Conservation (phyloP, 169 alveolate genomes). For the Cryptosporidium viatorum region DNA sequence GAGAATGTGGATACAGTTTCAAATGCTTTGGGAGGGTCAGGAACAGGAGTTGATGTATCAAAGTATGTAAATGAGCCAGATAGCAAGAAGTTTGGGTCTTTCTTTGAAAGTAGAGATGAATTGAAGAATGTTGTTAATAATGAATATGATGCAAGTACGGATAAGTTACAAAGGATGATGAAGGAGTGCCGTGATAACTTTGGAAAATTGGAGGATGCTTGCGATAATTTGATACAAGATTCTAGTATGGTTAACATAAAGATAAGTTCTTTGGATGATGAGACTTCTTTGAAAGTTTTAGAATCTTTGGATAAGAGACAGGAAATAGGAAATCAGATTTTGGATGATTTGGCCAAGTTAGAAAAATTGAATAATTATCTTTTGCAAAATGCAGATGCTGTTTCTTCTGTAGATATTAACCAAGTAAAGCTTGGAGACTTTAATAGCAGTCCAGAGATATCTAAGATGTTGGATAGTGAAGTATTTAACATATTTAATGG, state of each 20-base stretch:
- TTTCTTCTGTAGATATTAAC: not conserved
- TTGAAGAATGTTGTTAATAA: not conserved
- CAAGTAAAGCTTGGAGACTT: not conserved
- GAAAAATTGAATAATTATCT: not conserved
- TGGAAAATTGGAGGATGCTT: not conserved
- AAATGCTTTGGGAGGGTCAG: not conserved
- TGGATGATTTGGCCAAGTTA: not conserved
- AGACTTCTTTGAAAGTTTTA: not conserved
- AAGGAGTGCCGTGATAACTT: not conserved
- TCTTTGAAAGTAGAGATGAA: not conserved
- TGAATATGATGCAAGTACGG: not conserved
- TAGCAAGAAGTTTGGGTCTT: not conserved
- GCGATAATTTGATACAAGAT: not conserved
- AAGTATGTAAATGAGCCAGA: not conserved
- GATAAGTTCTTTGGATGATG: not conserved
- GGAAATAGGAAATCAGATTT: not conserved
- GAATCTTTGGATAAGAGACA: not conserved
- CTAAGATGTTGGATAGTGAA: not conserved
- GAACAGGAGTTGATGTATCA: not conserved
- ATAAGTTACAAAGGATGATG: not conserved
- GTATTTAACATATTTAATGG: not conserved
- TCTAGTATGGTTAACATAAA: not conserved
- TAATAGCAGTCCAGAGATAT: not conserved
- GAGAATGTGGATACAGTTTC: constrained; percentile 2
- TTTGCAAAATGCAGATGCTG: not conserved